Evolutionary conservation across 2,329 filamentous ascomycete species (phyloP).

Genomic region (Tolypocladium ophioglossoides): DNA sequence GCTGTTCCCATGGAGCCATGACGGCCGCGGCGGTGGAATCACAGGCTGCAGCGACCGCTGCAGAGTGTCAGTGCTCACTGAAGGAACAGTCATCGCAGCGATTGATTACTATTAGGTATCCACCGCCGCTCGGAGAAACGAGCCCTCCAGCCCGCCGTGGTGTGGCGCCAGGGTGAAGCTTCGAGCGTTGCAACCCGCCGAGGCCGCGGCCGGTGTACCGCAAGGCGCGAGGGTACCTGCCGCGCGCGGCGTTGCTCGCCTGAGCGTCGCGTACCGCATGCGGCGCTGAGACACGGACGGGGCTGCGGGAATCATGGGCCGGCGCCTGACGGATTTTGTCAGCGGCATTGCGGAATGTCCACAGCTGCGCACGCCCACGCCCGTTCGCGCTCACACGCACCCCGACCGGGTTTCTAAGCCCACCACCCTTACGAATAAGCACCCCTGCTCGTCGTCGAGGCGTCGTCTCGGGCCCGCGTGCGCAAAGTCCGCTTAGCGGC

Average conservation of each 20-base stretch:
- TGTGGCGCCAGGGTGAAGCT: background rate
- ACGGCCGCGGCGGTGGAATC: background rate
- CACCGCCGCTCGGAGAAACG: background rate
- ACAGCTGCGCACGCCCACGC: slow-evolving; percentile 2
- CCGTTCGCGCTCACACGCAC: background rate
- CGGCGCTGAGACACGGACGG: slow-evolving; percentile 3
- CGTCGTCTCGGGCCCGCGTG: slow-evolving; percentile 19
- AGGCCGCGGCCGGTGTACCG: slow-evolving; percentile 1
- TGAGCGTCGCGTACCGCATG: slow-evolving; percentile 2
- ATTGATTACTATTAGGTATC: slow-evolving; percentile 3
- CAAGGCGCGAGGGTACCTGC: slow-evolving; percentile 3
- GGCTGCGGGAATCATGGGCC: background rate
- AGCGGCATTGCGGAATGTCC: slow-evolving; percentile 7
- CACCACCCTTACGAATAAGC: background rate
- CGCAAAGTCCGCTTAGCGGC: slow-evolving; percentile 21
- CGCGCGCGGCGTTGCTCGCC: background rate
- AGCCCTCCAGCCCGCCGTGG: background rate
- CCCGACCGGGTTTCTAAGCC: background rate
- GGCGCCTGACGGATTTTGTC: slow-evolving; percentile 8
- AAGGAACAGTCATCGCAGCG: background rate
- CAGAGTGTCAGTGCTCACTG: background rate
- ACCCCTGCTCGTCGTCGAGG: slow-evolving; percentile 1
- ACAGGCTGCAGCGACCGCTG: background rate
- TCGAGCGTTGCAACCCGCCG: background rate
- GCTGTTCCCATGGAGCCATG: background rate